A percentile compares a stretch with the other conserved stretches of the same genome.
phyloP scores from a whole-genome alignment of 805 yeast species.

The Candida hispaniensis region DNA sequence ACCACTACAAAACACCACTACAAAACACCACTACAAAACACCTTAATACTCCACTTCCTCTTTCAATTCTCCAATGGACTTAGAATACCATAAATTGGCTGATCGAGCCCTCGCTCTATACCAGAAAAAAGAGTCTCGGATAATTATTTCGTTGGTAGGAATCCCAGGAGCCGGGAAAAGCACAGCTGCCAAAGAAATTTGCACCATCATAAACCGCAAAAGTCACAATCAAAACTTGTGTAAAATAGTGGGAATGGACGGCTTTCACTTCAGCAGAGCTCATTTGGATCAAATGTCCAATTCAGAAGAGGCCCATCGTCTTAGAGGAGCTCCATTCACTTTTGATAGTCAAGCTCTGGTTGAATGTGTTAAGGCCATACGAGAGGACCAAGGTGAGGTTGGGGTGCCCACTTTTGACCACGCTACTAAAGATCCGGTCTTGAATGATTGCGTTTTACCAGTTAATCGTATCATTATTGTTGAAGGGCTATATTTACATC shows the following conservation, averaged over 20 bases:
- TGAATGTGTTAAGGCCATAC: constrained; percentile 28
- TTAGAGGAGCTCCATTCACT: constrained; percentile 81
- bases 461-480: constrained; percentile 47
- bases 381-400: constrained; percentile 17
- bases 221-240: constrained; percentile 17
- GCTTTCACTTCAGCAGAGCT: constrained; percentile 53
- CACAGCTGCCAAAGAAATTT: constrained; percentile 45
- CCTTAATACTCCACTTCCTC: too few species aligned
- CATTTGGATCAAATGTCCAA: constrained; percentile 42
- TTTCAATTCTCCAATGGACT: too few species aligned
- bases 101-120: constrained; percentile 5
- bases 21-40: too few species aligned
- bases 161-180: constrained; percentile 83
- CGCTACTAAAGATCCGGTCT: constrained; percentile 52
- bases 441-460: constrained; percentile 38
- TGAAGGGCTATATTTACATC: constrained; percentile 67
- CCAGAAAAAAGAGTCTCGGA: constrained; percentile 27
- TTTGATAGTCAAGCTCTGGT: constrained; percentile 53
- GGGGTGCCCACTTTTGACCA: constrained; percentile 65
- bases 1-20: too few species aligned
- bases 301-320: constrained; percentile 43
- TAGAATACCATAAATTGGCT: constrained; percentile 5
- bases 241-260: constrained; percentile 57
- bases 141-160: constrained; percentile 55
- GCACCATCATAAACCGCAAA: constrained; percentile 31